Conservation (phyloP, 129 eudicot genomes). For the Flaveria bidentis region DNA sequence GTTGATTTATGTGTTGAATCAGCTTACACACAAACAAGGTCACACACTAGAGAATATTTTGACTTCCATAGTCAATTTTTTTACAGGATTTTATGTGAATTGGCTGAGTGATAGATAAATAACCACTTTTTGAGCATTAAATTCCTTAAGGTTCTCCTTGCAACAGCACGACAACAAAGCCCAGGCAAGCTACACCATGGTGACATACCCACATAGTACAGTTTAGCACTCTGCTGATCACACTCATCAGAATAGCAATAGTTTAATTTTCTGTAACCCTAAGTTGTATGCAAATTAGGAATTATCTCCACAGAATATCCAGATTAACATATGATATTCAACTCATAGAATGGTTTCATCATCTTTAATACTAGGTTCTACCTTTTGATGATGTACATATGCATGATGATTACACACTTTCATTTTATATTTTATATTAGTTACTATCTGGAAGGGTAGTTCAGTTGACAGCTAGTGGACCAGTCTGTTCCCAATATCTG, state of each 20-base stretch:
- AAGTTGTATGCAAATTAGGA: conserved; percentile 1
- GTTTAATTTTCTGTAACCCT: not conserved
- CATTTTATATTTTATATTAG: not conserved
- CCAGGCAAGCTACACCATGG: not conserved
- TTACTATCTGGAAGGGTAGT: not conserved
- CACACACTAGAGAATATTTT: not conserved
- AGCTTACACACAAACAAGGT: not conserved
- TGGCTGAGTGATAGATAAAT: not conserved
- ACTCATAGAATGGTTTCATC: not conserved
- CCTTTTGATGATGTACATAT: not conserved
- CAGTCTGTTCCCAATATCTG: not conserved
- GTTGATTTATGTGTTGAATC: not conserved
- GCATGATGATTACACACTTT: not conserved
- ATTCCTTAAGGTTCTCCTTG: not conserved
- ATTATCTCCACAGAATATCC: not conserved
- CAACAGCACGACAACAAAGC: not conserved
- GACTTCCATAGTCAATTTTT: not conserved
- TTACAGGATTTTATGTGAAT: not conserved
- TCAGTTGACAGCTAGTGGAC: not conserved
- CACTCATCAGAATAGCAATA: not conserved
- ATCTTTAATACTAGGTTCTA: not conserved
- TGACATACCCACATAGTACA: not conserved
- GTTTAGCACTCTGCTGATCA: not conserved
- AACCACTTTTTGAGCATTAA: not conserved
- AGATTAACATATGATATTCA: not conserved